A percentile compares a stretch with the other conserved stretches of the same genome.
These are phyloP conservation scores for Graphiopsis chlorocephala DNA, from an alignment of 2,329 filamentous ascomycete genomes.

Conservation along the genomic window DNA sequence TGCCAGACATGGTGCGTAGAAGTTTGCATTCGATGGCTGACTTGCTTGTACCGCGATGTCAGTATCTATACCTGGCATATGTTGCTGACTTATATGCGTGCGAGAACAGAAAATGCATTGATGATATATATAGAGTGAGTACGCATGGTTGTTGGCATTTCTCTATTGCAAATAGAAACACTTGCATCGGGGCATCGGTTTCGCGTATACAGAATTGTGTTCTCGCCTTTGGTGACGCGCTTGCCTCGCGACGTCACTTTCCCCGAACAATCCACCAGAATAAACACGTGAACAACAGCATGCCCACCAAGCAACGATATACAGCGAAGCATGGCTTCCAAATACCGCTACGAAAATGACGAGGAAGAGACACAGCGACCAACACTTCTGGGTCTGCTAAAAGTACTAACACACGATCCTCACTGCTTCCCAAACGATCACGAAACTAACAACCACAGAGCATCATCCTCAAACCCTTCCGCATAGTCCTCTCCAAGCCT, in stretches of 20 bases:
- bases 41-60: background rate
- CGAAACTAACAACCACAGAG: conserved; percentile 41
- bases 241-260: background rate
- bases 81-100: background rate
- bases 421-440: background rate
- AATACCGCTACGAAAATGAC: conserved; percentile 11
- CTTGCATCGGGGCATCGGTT: background rate
- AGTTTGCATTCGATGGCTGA: background rate
- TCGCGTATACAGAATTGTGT: background rate
- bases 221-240: background rate
- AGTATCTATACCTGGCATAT: background rate
- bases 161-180: background rate
- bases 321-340: conserved; percentile 17
- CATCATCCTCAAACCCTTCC: conserved; percentile 53
- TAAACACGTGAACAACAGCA: conserved; percentile 16
- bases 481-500: conserved; percentile 56
- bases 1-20: background rate
- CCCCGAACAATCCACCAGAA: background rate
- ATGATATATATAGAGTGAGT: background rate
- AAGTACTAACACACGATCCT: conserved; percentile 1
- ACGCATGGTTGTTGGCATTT: background rate
- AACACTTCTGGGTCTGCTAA: background rate
- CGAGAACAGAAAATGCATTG: background rate
- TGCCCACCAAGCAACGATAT: conserved; percentile 12
- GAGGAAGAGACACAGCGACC: background rate